Conservation (phyloP, 495 filamentous ascomycete species). For the Cudoniella acicularis region DNA sequence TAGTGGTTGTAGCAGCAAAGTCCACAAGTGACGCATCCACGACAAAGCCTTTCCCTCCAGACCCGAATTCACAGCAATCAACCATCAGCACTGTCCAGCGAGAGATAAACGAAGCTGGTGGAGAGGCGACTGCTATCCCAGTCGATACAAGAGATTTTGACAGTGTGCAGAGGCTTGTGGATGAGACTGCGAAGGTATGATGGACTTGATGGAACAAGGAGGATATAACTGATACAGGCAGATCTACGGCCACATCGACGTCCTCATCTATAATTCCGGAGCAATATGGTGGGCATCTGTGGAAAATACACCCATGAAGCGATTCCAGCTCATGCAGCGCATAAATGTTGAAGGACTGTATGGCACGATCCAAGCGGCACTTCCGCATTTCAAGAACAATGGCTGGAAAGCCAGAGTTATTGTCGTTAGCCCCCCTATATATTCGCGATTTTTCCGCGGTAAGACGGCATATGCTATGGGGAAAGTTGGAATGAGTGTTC, state of each 20-base stretch:
- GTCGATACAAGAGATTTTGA: slow-evolving; percentile 66
- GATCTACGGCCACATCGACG: slow-evolving; percentile 63
- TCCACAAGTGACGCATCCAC: slow-evolving; percentile 60
- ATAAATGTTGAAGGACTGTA: slow-evolving; percentile 78
- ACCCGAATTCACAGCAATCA: slow-evolving; percentile 74
- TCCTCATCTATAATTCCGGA: slow-evolving; percentile 78
- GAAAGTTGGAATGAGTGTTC: slow-evolving; percentile 79
- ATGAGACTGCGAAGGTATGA: slow-evolving; percentile 52
- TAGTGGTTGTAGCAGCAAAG: slow-evolving; percentile 82
- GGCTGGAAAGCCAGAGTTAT: slow-evolving; percentile 61
- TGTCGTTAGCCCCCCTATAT: slow-evolving; percentile 83
- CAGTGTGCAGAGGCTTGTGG: slow-evolving; percentile 60
- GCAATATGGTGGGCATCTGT: slow-evolving; percentile 86
- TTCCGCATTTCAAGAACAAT: slow-evolving; percentile 58
- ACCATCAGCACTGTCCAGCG: slow-evolving; percentile 82
- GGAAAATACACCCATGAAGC: slow-evolving; percentile 67
- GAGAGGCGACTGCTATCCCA: slow-evolving; percentile 59
- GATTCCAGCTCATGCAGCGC: slow-evolving; percentile 78
- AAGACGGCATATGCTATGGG: slow-evolving; percentile 88
- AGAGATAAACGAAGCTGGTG: slow-evolving; percentile 67
- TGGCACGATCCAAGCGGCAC: slow-evolving; percentile 58
- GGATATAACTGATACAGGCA: slow-evolving; percentile 14
- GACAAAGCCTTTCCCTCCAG: slow-evolving; percentile 63
- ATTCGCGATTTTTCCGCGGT: slow-evolving; percentile 77
- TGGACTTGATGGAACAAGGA: not conserved